phyloP scores from a whole-genome alignment of 148 eudicot genomes.

The Diospyros lotus region DNA sequence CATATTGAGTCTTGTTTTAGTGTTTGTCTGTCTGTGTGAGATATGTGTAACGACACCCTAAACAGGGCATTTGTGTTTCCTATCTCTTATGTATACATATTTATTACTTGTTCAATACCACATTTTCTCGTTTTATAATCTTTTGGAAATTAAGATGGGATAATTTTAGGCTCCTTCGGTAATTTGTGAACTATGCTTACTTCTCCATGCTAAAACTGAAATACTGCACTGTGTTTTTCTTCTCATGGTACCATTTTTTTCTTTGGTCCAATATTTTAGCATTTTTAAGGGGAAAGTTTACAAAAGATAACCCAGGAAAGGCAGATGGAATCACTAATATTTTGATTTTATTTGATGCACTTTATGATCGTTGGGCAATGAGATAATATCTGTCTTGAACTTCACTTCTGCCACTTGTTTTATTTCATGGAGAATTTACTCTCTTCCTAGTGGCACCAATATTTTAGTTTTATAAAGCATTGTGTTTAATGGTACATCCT shows the following conservation, averaged over 20 bases:
- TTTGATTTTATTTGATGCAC: too few species aligned
- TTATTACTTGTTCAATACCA: too few species aligned
- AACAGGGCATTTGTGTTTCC: too few species aligned
- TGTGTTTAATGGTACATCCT: not conserved
- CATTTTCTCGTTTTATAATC: too few species aligned
- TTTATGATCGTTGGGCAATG: too few species aligned
- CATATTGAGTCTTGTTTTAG: too few species aligned
- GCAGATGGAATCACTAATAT: not conserved
- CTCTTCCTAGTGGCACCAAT: not conserved
- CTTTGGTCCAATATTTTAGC: not conserved
- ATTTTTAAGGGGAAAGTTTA: not conserved
- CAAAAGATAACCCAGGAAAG: not conserved
- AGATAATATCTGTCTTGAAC: not conserved
- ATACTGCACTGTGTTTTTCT: not conserved
- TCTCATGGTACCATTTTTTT: not conserved
- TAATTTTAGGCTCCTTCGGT: not conserved
- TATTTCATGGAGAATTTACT: not conserved
- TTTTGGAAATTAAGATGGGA: too few species aligned
- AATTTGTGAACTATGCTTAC: not conserved
- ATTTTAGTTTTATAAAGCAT: not conserved
- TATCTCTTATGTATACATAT: too few species aligned
- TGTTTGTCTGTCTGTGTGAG: too few species aligned
- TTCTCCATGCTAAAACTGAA: not conserved
- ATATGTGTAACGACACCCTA: too few species aligned
- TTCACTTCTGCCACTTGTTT: slow-evolving; percentile 2